Evolutionary conservation across 2,329 filamentous ascomycete genomes (phyloP).

Genomic region (Lasiodiplodia theobromae): DNA sequence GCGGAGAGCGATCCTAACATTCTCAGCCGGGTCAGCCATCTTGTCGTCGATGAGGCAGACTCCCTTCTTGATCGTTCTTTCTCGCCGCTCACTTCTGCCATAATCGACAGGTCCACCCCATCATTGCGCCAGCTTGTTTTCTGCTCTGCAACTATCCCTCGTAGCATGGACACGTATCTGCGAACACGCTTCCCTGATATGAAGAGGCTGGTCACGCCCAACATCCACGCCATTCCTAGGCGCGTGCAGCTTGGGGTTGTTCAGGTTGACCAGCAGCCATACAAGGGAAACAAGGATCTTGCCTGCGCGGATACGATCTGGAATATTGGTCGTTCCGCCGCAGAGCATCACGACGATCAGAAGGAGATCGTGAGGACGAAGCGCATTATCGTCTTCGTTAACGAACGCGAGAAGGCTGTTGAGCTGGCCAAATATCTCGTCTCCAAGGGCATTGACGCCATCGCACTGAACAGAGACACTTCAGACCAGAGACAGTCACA

Average conservation of each 20-base stretch:
- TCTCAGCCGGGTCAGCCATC: slow-evolving; percentile 85
- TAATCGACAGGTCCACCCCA: slow-evolving; percentile 81
- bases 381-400: slow-evolving; percentile 93
- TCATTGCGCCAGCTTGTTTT: slow-evolving; percentile 87
- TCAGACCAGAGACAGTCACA: slow-evolving; percentile 78
- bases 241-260: slow-evolving; percentile 93
- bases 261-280: slow-evolving; percentile 90
- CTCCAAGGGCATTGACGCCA: slow-evolving; percentile 86
- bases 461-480: slow-evolving; percentile 85
- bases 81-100: slow-evolving; percentile 78
- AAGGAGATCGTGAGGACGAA: slow-evolving; percentile 69
- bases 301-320: slow-evolving; percentile 96
- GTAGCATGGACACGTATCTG: slow-evolving; percentile 86
- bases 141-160: slow-evolving; percentile 95
- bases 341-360: slow-evolving; percentile 45
- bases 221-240: slow-evolving; percentile 93
- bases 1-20: slow-evolving; percentile 90
- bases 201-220: slow-evolving; percentile 87
- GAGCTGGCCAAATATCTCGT: slow-evolving; percentile 80
- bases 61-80: slow-evolving; percentile 95
- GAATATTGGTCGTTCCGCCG: slow-evolving; percentile 81
- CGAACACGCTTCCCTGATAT: slow-evolving; percentile 82
- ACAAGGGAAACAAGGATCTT: slow-evolving; percentile 88
- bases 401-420: slow-evolving; percentile 88
- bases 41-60: slow-evolving; percentile 95